These are phyloP conservation scores for Candida nitratophila DNA, from an alignment of 805 yeast species.

Conservation along the genomic window DNA sequence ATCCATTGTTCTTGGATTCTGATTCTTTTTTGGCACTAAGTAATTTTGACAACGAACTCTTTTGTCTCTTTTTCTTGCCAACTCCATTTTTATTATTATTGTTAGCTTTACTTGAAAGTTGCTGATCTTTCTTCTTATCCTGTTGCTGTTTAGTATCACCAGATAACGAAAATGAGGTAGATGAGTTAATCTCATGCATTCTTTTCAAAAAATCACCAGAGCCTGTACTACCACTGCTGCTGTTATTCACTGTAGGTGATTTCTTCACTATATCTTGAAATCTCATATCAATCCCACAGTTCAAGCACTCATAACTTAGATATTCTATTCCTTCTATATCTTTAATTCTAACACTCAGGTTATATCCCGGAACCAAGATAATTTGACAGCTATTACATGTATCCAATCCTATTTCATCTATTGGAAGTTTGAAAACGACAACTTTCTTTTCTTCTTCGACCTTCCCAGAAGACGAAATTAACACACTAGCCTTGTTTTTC, in stretches of 20 bases:
- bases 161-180: no score
- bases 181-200: background rate
- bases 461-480: no score
- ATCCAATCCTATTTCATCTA: slow-evolving; percentile 1
- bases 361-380: slow-evolving; percentile 15
- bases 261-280: slow-evolving; percentile 4
- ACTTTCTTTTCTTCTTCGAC: background rate
- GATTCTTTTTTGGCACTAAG: slow-evolving; percentile 13
- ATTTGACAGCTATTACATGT: slow-evolving; percentile 10
- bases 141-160: no score
- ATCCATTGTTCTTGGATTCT: slow-evolving; percentile 3
- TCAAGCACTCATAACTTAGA: slow-evolving; percentile 15
- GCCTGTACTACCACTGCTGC: background rate
- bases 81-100: no score
- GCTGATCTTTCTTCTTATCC: background rate
- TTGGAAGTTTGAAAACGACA: background rate
- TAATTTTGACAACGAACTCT: slow-evolving; percentile 16
- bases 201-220: background rate
- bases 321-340: slow-evolving; percentile 3
- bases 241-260: no score
- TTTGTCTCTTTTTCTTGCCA: slow-evolving; percentile 18
- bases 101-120: no score
- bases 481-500: no score
- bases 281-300: slow-evolving; percentile 10
- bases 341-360: slow-evolving; percentile 9